Evolutionary conservation across 176 grass and related monocot species (phyloP).

Genomic region (Chrysopogon serrulatus): DNA sequence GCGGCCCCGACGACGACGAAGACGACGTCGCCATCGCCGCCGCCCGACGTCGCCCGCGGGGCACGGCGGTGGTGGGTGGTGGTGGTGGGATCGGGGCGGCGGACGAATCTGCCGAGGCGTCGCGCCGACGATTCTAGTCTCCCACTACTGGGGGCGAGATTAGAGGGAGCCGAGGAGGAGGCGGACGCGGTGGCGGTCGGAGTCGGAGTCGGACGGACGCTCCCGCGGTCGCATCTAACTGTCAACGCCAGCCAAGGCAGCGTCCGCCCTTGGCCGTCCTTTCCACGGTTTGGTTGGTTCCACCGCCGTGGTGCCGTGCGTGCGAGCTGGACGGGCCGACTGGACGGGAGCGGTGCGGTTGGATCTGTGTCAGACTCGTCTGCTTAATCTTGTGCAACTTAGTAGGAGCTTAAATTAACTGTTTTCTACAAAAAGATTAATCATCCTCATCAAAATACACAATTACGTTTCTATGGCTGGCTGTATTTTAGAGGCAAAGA

Average conservation of each 20-base stretch:
- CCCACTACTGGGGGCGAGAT: not conserved
- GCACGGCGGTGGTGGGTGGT: not conserved
- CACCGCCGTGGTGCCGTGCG: not conserved
- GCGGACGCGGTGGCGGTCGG: slow-evolving; percentile 11
- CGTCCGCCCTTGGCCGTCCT: not conserved
- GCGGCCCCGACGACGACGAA: slow-evolving; percentile 18
- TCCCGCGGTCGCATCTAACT: slow-evolving; percentile 40
- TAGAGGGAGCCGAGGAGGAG: not conserved
- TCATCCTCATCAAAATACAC: too few relatives aligned
- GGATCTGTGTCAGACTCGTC: too few relatives aligned
- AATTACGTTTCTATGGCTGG: too few relatives aligned
- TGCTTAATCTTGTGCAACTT: too few relatives aligned
- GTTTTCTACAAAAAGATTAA: too few relatives aligned
- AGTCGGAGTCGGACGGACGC: slow-evolving; percentile 1
- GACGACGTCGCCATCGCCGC: not conserved
- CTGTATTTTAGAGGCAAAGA: too few relatives aligned
- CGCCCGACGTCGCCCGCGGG: not conserved
- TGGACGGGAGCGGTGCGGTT: not conserved
- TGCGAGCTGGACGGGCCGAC: not conserved
- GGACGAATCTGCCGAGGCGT: slow-evolving; percentile 5
- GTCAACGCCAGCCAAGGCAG: slow-evolving; percentile 31
- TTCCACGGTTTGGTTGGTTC: not conserved
- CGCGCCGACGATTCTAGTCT: slow-evolving; percentile 10
- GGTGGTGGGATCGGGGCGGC: not conserved
- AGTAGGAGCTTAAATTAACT: too few relatives aligned